phyloP scores from a whole-genome alignment of 192 early-diverging fungal species.

The Backusella liffmaniae region DNA sequence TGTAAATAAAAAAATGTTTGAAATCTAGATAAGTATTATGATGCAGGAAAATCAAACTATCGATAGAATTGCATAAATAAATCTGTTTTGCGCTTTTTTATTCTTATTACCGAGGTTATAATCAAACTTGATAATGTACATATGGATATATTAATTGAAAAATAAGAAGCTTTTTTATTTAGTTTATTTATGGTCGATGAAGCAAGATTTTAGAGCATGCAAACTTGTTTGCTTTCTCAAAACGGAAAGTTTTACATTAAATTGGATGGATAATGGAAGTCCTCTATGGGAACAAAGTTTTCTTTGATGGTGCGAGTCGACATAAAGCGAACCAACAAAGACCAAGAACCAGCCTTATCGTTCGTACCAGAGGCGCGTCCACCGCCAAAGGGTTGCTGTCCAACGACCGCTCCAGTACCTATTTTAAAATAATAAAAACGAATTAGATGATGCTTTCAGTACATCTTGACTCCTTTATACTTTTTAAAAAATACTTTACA shows the following conservation, averaged over 20 bases:
- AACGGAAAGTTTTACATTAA: neutral
- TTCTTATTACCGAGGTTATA: too few species aligned
- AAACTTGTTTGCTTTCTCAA: neutral
- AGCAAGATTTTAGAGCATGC: neutral
- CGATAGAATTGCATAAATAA: too few species aligned
- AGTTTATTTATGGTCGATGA: neutral
- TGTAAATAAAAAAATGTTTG: too few species aligned
- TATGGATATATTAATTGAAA: neutral
- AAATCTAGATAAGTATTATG: too few species aligned
- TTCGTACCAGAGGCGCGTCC: slow-evolving; percentile 92
- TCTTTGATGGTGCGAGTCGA: slow-evolving; percentile 96
- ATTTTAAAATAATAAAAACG: neutral
- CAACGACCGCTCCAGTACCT: slow-evolving; percentile 90
- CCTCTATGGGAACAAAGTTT: slow-evolving; percentile 82
- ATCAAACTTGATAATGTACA: too few species aligned
- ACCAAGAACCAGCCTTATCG: slow-evolving; percentile 91
- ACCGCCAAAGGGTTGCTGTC: slow-evolving; percentile 98
- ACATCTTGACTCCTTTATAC: neutral
- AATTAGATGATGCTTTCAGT: neutral
- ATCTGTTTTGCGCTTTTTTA: too few species aligned
- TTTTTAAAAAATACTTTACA: slow-evolving; percentile 34
- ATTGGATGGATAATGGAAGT: slow-evolving; percentile 89
- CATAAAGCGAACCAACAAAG: slow-evolving; percentile 72
- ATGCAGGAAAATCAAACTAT: too few species aligned
- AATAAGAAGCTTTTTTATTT: neutral